phyloP scores from a whole-genome alignment of 2,329 filamentous ascomycete species.

The Phyllosticta citrichinensis region DNA sequence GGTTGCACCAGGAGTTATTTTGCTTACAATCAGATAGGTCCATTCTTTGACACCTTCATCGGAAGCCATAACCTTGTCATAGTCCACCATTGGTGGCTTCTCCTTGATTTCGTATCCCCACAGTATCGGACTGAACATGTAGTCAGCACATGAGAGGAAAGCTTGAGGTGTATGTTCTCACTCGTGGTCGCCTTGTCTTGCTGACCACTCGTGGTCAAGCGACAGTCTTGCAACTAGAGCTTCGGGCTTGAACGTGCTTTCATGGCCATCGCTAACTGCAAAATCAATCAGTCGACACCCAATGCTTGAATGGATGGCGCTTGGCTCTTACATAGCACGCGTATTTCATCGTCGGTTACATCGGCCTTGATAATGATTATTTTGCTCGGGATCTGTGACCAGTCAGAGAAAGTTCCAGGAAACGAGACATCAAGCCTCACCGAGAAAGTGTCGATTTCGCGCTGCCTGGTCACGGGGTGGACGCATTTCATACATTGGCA shows the following conservation, averaged over 20 bases:
- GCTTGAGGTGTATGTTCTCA: neutral
- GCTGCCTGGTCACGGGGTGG: slow-evolving; percentile 60
- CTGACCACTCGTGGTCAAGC: neutral
- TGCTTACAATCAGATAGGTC: slow-evolving; percentile 53
- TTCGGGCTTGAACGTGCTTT: slow-evolving; percentile 55
- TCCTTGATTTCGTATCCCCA: slow-evolving; percentile 31
- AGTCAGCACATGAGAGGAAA: neutral
- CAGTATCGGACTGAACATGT: slow-evolving; percentile 13
- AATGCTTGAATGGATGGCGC: slow-evolving; percentile 7
- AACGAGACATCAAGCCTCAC: slow-evolving; percentile 28
- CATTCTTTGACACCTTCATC: slow-evolving; percentile 49
- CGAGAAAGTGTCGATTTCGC: slow-evolving; percentile 57
- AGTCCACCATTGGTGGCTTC: slow-evolving; percentile 50
- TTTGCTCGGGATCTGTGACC: slow-evolving; percentile 19
- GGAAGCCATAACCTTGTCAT: slow-evolving; percentile 47
- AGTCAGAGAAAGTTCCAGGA: neutral
- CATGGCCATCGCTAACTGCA: slow-evolving; percentile 51
- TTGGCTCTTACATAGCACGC: slow-evolving; percentile 18
- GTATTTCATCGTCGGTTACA: slow-evolving; percentile 11
- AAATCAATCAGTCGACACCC: no score
- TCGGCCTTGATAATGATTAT: slow-evolving; percentile 17
- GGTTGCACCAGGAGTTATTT: neutral
- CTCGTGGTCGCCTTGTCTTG: neutral
- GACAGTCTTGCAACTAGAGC: slow-evolving; percentile 34
- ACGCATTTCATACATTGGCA: slow-evolving; percentile 60